Conservation (phyloP, 129 eudicot genomes). For the Silybum marianum region DNA sequence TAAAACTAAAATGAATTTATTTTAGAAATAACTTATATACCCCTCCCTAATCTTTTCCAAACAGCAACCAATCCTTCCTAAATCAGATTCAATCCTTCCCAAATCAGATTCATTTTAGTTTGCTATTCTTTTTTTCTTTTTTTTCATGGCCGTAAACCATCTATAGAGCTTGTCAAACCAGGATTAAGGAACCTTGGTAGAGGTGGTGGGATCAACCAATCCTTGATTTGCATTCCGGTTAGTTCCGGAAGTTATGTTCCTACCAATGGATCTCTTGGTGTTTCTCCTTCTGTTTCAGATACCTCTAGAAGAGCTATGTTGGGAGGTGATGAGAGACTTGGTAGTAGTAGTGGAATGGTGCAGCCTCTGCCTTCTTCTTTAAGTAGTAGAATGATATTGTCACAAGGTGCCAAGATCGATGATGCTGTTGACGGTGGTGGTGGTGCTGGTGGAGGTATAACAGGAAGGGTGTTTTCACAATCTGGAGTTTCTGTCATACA, state of each 20-base stretch:
- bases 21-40: no score
- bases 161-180: conserved; percentile 53
- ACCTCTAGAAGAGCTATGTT: conserved; percentile 50
- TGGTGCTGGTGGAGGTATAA: conserved; percentile 41
- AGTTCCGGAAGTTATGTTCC: conserved; percentile 49
- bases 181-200: conserved; percentile 51
- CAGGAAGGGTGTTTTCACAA: conserved; percentile 57
- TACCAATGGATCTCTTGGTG: conserved; percentile 56
- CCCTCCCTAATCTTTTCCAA: no score
- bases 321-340: conserved; percentile 68
- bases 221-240: conserved; percentile 39
- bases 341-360: conserved; percentile 52
- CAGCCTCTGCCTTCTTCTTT: conserved; percentile 51
- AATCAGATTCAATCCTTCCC: no score
- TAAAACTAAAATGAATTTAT: no score
- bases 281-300: conserved; percentile 53
- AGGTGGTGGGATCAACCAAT: conserved; percentile 48
- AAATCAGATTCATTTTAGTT: no score
- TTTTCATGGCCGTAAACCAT: conserved; percentile 57
- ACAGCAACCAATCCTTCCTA: no score
- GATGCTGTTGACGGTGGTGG: conserved; percentile 40
- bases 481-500: conserved; percentile 70
- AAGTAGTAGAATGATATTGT: conserved; percentile 52
- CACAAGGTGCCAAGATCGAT: conserved; percentile 48
- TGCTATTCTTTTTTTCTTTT: no score